Evolutionary conservation across 2,329 filamentous ascomycete genomes (phyloP).

Genomic region (Microdochium bolleyi): DNA sequence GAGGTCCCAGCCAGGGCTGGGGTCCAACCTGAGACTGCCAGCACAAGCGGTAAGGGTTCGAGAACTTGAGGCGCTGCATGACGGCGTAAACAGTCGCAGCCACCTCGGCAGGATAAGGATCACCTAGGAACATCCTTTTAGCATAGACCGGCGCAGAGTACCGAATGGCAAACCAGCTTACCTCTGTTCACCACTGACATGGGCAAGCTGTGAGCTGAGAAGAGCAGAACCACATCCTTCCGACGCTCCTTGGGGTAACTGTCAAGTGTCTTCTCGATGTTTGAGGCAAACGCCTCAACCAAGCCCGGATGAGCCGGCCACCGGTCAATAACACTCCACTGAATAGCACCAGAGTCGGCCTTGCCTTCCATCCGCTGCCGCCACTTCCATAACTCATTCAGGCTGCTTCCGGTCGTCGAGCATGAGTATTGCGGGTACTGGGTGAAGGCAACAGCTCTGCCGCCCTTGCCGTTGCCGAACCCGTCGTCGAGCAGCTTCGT

Average conservation of each 20-base stretch:
- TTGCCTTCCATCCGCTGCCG: slow-evolving; percentile 80
- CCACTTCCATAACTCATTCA: slow-evolving; percentile 99
- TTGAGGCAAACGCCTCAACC: slow-evolving; percentile 84
- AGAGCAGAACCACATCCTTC: slow-evolving; percentile 76
- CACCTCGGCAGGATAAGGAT: slow-evolving; percentile 92
- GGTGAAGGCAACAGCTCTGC: slow-evolving; percentile 90
- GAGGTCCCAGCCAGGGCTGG: slow-evolving; percentile 88
- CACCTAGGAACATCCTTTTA: slow-evolving; percentile 45
- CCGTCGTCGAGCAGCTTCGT: slow-evolving; percentile 74
- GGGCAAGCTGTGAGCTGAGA: slow-evolving; percentile 90
- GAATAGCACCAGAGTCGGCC: slow-evolving; percentile 61
- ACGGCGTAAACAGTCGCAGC: slow-evolving; percentile 93
- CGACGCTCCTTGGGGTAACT: slow-evolving; percentile 78
- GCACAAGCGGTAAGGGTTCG: slow-evolving; percentile 85
- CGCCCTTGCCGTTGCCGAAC: slow-evolving; percentile 83
- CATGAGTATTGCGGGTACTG: slow-evolving; percentile 99
- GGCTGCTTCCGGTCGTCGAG: slow-evolving; percentile 88
- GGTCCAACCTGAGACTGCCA: slow-evolving; percentile 99
- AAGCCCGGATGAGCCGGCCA: slow-evolving; percentile 92
- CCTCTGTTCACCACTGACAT: slow-evolving; percentile 96
- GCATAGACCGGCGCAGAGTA: neutral
- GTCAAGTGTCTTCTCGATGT: slow-evolving; percentile 77
- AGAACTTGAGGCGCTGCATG: slow-evolving; percentile 83
- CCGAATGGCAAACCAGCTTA: slow-evolving; percentile 22
- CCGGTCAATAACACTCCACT: slow-evolving; percentile 96